These are phyloP conservation scores for Musa schizocarpa DNA, from an alignment of 176 grass and related monocot species.

Conservation along the genomic window DNA sequence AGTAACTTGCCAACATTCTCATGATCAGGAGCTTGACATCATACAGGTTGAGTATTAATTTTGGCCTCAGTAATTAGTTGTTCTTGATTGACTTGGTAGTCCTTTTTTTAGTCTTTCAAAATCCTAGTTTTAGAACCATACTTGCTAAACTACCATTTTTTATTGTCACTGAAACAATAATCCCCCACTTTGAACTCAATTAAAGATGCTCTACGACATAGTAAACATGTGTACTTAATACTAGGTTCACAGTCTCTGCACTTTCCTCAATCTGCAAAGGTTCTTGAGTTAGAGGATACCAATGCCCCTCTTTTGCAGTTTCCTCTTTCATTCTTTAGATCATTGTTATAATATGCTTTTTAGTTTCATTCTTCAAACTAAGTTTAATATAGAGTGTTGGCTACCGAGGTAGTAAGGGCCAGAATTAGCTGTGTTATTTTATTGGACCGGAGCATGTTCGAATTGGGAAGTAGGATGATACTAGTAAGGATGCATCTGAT, in stretches of 20 bases:
- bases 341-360: no score
- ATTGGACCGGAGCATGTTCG: neutral
- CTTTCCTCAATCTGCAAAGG: neutral
- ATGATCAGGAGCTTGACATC: constrained; percentile 66
- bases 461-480: neutral
- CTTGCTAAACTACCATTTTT: neutral
- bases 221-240: neutral
- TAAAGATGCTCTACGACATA: neutral
- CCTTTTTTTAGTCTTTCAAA: neutral
- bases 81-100: neutral
- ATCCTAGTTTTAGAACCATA: neutral
- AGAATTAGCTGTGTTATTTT: neutral
- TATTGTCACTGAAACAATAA: no score
- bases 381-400: no score
- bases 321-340: neutral
- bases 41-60: constrained; percentile 36
- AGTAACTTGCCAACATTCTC: constrained; percentile 74
- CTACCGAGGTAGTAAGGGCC: neutral
- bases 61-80: neutral
- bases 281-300: neutral
- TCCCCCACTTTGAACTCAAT: neutral
- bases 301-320: neutral
- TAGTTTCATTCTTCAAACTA: no score
- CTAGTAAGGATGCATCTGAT: neutral
- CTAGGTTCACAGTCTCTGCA: neutral